Evolutionary conservation across 305 asterid genomes (phyloP), one percentile per base, ranked within the genome.

Genomic region (Fraxinus ornus): DNA sequence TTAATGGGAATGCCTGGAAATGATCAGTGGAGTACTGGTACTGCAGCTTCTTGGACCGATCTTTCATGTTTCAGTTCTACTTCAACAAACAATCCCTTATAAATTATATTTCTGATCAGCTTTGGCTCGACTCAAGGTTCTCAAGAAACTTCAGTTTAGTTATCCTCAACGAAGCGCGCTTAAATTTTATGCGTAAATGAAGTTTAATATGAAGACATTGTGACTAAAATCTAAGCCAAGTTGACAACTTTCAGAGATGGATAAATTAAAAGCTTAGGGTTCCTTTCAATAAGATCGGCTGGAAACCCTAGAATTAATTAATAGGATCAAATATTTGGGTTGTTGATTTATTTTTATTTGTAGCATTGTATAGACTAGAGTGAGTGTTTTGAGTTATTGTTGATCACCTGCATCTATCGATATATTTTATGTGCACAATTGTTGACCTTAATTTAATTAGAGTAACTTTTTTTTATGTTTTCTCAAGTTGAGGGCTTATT

Each of bases 251-350:
- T 8, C 32, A 62, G 74, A 12, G 73, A 24, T 64, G 74, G 36
- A 10, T 5, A 28, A 24, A 66, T 66, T 9, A 28, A 66, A 10
- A 19, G 37, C 74, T 66, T 66, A 26, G 74, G 74, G 74, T 66
- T 66, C 7, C n/a, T 36, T 6, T 2, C 10, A 66, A n/a, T 26
- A 66, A 37, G 64, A 79, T 28, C n/a, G 22, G 33, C 47, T 78
- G 79, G 1, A 83, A 83, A 72, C 86, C 82, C 86, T 78, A 83
- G 72, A 57, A 19, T 52, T 64, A 24, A 64, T 24, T 26, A 62
- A 2, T 62, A 8, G 72, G 21, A 35, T 17, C 78, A 78, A 7
- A 19, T 0, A 32, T 52, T 78, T 44, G 4, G 47, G 5, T 1
- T n/a, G 13, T 57, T 81, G 10, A 57, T 5, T 55, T 68, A 37